A percentile compares a stretch with the other conserved stretches of the same genome.
These are phyloP conservation scores for Mesostigma viride DNA, from an alignment of 139 green algal genomes.

Conservation along the genomic window DNA sequence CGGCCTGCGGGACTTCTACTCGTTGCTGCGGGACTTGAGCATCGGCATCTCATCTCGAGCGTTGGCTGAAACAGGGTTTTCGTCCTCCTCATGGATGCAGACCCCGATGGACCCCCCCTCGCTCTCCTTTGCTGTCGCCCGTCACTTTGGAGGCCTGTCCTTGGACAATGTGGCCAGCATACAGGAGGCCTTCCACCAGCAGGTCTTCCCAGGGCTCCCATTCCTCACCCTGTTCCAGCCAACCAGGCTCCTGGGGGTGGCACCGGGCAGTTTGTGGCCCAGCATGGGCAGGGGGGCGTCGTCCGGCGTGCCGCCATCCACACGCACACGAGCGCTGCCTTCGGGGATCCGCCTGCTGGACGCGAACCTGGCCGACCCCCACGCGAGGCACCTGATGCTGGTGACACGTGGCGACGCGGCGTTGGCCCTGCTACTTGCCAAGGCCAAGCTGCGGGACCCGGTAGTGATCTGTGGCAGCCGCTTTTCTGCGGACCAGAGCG, in stretches of 20 bases:
- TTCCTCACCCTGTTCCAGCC: no score
- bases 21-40: background rate
- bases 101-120: background rate
- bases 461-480: constrained; percentile 8
- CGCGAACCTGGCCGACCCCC: constrained; percentile 9
- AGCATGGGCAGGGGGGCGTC: background rate
- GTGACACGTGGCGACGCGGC: constrained; percentile 11
- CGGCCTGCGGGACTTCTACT: constrained; percentile 27
- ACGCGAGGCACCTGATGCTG: constrained; percentile 22
- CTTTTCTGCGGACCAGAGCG: constrained; percentile 13
- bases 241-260: no score
- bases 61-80: no score
- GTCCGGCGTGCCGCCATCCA: no score
- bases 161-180: no score
- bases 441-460: background rate
- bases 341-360: constrained; percentile 3
- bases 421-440: background rate
- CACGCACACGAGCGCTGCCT: no score
- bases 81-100: no score
- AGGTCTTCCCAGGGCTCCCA: no score
- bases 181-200: no score
- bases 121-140: background rate
- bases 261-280: no score
- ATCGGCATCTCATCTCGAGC: no score
- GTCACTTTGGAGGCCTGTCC: constrained; percentile 21